Evolutionary conservation across 306 rosid genomes (phyloP).

Genomic region (Glycine soja): DNA sequence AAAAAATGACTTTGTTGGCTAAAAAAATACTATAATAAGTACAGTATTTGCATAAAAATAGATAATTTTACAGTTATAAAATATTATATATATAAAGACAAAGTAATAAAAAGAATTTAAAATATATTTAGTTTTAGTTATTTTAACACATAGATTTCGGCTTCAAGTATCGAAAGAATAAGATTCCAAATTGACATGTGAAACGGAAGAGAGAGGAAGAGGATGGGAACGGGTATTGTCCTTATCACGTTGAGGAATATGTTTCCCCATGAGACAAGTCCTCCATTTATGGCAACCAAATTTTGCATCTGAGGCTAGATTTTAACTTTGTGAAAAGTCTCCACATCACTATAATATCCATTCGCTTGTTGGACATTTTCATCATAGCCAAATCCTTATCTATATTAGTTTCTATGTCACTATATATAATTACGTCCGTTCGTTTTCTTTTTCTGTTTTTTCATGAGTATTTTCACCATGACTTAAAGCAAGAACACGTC

Average conservation of each 20-base stretch:
- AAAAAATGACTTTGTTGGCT: not conserved
- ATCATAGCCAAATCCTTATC: constrained; percentile 31
- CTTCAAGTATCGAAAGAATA: not conserved
- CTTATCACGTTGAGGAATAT: constrained; percentile 39
- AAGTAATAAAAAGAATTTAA: too few species aligned
- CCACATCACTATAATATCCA: constrained; percentile 47
- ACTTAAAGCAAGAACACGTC: not conserved
- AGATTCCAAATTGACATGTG: constrained; percentile 35
- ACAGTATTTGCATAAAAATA: not conserved
- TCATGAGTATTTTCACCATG: not conserved
- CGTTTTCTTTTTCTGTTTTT: not conserved
- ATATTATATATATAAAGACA: not conserved
- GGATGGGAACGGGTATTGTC: constrained; percentile 23
- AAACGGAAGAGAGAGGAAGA: constrained; percentile 14
- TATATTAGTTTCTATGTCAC: constrained; percentile 26
- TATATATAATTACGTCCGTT: constrained; percentile 5
- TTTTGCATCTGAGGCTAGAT: not conserved
- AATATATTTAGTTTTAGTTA: too few species aligned
- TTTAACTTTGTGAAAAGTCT: constrained; percentile 22
- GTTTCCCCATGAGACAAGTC: constrained; percentile 13
- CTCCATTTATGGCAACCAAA: not conserved
- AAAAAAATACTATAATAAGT: not conserved
- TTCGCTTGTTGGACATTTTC: constrained; percentile 4
- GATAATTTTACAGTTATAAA: not conserved
- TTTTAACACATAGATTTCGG: too few species aligned